These are phyloP conservation scores for Fusarium burgessii DNA, from an alignment of 2,329 filamentous ascomycete genomes.

Conservation along the genomic window DNA sequence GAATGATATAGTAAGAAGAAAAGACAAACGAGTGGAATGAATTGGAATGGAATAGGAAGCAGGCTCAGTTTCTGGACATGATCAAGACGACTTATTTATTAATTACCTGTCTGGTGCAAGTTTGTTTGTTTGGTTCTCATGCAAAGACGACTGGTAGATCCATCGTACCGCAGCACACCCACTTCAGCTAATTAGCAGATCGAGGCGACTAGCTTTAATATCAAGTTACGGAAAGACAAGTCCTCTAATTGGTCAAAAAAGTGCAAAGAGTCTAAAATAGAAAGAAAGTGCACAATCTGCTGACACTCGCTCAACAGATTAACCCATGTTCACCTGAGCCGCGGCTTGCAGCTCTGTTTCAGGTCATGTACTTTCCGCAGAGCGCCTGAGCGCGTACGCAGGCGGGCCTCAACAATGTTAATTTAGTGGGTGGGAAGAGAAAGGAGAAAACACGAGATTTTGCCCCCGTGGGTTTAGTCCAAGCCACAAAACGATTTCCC, in stretches of 20 bases:
- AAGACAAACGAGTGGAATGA: background rate
- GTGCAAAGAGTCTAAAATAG: background rate
- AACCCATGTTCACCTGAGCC: background rate
- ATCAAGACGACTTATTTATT: background rate
- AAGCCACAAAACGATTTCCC: background rate
- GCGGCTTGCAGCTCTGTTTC: background rate
- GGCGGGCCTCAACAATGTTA: background rate
- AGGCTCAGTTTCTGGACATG: background rate
- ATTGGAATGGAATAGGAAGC: background rate
- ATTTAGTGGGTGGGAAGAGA: background rate
- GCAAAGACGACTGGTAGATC: background rate
- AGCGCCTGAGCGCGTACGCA: background rate
- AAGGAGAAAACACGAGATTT: background rate
- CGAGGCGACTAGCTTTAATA: background rate
- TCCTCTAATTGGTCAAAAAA: background rate
- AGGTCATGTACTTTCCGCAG: background rate
- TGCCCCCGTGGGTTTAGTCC: background rate
- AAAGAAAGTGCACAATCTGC: background rate
- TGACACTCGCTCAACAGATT: background rate
- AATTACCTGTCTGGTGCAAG: background rate
- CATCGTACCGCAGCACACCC: background rate
- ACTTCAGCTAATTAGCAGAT: background rate
- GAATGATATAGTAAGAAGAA: background rate
- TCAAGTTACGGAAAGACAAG: background rate
- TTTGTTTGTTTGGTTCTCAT: background rate